Conservation (phyloP, 805 yeast species). For the Pichia nakasei region DNA sequence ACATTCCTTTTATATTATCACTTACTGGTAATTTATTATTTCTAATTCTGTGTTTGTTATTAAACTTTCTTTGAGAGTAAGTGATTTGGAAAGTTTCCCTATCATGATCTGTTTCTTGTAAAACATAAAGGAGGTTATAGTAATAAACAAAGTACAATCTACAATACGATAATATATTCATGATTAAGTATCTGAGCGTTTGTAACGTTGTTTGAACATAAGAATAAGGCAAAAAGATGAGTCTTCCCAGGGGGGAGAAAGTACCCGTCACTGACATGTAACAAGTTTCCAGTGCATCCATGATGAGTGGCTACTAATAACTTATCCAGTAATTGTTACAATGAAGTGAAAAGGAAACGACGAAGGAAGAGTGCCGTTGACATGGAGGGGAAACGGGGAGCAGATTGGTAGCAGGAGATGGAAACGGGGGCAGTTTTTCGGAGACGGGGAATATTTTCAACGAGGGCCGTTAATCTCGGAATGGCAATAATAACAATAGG, state of each 20-base stretch:
- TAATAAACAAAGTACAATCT: conserved; percentile 16
- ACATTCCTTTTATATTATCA: conserved; percentile 11
- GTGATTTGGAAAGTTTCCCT: conserved; percentile 14
- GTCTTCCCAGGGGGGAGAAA: conserved; percentile 19
- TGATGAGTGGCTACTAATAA: too few relatives aligned
- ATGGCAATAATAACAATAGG: too few relatives aligned
- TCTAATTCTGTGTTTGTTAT: conserved; percentile 14
- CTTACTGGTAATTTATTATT: conserved; percentile 15
- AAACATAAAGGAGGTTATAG: conserved; percentile 18
- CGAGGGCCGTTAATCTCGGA: too few relatives aligned
- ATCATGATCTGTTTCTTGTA: conserved; percentile 18
- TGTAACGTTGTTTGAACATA: conserved; percentile 17
- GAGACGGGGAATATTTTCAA: too few relatives aligned
- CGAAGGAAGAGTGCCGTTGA: too few relatives aligned
- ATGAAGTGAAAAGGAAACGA: too few relatives aligned
- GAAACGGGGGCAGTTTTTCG: too few relatives aligned
- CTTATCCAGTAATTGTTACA: too few relatives aligned
- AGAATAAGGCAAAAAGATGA: conserved; percentile 18
- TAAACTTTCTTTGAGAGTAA: conserved; percentile 14
- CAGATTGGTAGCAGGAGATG: not conserved
- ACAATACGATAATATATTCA: conserved; percentile 13
- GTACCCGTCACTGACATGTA: conserved; percentile 3
- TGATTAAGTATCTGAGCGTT: conserved; percentile 11
- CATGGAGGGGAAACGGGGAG: not conserved
- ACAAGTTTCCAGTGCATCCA: conserved; percentile 5